Evolutionary conservation across 2,329 filamentous ascomycete genomes (phyloP), one percentile per base, ranked within the genome.

Genomic region (Alternaria atra): DNA sequence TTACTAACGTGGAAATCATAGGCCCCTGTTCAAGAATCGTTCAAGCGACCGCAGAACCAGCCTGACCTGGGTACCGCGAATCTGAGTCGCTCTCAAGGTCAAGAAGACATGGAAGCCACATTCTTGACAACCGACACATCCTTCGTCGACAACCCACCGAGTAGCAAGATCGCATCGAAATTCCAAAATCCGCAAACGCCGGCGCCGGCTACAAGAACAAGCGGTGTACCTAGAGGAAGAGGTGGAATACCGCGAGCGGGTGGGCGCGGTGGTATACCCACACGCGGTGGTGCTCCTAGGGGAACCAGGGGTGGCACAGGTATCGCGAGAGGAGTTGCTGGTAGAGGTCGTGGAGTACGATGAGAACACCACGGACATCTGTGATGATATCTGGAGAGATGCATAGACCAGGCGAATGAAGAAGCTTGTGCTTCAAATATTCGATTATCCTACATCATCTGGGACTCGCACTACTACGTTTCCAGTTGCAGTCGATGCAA

Each of bases 121-220:
- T 97, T 97, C 73, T 87, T 97, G 89, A 97, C 94, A 25, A 97
- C 92, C 10, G 93, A 97, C 74, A 96, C 91, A 6, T 92, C 92
- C 1, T 97, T 97, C 73, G 88, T 97, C 57, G 93, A 97, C 34
- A 92, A 97, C 71, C 94, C 93, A 7, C 85, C 86, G 5, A 85
- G 84, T 37, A 83, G 81, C 30, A 87, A 85, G 70, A 74, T 79
- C 2, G 76, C 77, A 5, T 78, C 73, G 60, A 83, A 78, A 60
- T 81, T 79, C 60, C 72, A 76, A 23, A 78, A 75, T 13, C 77
- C 79, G 1, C 76, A 69, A 9, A 74, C 79, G 1, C 74, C 75
- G 2, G 66, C 72, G n/a, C 68, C 71, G 8, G 65, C 65, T 17
- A 51, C 60, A 15, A 74, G 64, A 55, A 69, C 65, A 15, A 50